These are phyloP conservation scores for Skeletonema menzelii DNA, from an alignment of 108 stramenopile genomes.

Conservation along the genomic window DNA sequence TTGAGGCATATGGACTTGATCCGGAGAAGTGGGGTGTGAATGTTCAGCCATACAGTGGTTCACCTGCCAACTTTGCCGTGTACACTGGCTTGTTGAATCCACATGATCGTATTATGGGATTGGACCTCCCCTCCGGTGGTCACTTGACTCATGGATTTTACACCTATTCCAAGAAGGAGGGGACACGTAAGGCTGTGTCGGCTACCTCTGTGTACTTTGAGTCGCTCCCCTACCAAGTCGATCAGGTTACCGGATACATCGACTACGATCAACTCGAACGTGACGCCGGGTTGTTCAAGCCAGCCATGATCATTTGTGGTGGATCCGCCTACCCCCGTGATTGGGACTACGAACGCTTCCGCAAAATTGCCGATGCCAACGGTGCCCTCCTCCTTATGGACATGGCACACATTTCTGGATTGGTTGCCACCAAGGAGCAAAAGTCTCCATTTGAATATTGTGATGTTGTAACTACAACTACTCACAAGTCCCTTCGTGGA, in stretches of 20 bases:
- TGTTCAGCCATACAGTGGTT: constrained; percentile 96
- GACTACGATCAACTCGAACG: constrained; percentile 93
- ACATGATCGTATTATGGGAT: constrained; percentile 99
- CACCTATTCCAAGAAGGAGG: constrained; percentile 98
- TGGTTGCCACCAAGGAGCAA: constrained; percentile 95
- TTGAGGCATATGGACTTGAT: constrained; percentile 95
- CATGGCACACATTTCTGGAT: constrained; percentile 99
- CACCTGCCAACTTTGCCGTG: constrained; percentile 99
- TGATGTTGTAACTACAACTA: constrained; percentile 99
- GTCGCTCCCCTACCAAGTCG: constrained; percentile 97
- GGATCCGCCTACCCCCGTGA: constrained; percentile 99
- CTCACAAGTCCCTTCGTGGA: constrained; percentile 99
- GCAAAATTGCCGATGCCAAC: constrained; percentile 97
- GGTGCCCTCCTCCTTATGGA: constrained; percentile 98
- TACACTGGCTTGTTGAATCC: constrained; percentile 97
- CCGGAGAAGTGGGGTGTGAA: constrained; percentile 99
- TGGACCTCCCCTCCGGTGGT: constrained; percentile 98
- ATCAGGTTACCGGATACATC: constrained; percentile 94
- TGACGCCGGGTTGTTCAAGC: constrained; percentile 96
- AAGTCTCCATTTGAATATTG: constrained; percentile 93
- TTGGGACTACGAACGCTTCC: constrained; percentile 98
- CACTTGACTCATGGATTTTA: constrained; percentile 99
- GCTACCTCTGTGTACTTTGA: constrained; percentile 99
- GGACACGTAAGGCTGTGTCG: constrained; percentile 95
- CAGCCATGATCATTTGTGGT: constrained; percentile 97